Percentiles rank a stretch among this genome's conserved stretches.
Evolutionary conservation across 352 stramenopile species (phyloP).

Genomic region (Pythium sp.): DNA sequence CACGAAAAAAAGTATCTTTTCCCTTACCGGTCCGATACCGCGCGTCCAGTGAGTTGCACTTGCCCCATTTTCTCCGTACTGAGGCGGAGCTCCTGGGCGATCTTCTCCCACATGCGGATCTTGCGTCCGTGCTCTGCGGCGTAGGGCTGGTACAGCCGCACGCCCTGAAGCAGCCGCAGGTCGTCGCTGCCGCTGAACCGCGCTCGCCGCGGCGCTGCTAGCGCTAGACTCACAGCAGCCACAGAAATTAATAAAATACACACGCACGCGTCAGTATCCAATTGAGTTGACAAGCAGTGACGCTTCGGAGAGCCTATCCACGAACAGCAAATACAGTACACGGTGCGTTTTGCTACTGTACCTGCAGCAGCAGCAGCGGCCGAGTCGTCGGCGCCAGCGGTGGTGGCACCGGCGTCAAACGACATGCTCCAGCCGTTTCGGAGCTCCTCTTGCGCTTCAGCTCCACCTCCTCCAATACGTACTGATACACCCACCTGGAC

Average conservation of each 20-base stretch:
- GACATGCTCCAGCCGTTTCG: constrained; percentile 8
- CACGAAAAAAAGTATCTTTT: constrained; percentile 13
- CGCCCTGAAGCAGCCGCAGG: constrained; percentile 37
- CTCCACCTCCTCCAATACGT: neutral
- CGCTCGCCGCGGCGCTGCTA: constrained; percentile 20
- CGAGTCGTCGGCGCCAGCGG: constrained; percentile 1
- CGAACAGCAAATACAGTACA: constrained; percentile 1
- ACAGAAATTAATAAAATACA: constrained; percentile 1
- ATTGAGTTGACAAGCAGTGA: constrained; percentile 6
- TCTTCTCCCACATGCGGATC: constrained; percentile 47
- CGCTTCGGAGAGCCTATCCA: neutral
- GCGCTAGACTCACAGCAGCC: constrained; percentile 4
- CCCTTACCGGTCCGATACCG: constrained; percentile 34
- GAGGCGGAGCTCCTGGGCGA: constrained; percentile 38
- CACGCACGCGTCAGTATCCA: neutral
- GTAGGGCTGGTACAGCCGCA: constrained; percentile 42
- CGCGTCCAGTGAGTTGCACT: constrained; percentile 31
- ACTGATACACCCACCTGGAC: constrained; percentile 6
- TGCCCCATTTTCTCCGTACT: constrained; percentile 28
- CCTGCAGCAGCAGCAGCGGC: neutral
- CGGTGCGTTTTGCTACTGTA: neutral
- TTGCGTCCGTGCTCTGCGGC: constrained; percentile 45
- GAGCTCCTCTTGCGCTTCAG: constrained; percentile 11
- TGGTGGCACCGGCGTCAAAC: neutral
- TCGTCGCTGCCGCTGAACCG: constrained; percentile 42